Evolutionary conservation across 192 early-diverging fungal genomes (phyloP), one percentile per base, ranked within the genome.

Genomic region (Linnemannia exigua): DNA sequence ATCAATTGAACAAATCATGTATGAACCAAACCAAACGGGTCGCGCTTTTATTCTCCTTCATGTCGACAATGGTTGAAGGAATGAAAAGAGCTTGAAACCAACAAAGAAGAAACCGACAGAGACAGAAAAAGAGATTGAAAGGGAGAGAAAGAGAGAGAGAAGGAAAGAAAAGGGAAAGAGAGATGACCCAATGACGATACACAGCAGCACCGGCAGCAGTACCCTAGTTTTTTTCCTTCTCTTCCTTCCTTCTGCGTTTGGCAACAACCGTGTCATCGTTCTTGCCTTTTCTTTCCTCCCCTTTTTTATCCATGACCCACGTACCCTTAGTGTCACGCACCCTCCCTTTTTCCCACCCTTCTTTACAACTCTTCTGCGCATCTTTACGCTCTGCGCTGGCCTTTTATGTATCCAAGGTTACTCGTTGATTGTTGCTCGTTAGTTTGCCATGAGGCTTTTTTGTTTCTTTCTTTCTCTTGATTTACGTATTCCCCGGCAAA

Each of bases 361-460:
- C 22, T 54, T 54, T 54, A 20, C 22, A 54, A n/a, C n/a, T n/a
- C 52, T 54, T 63, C 58, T 63, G 58, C 58, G 58, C 58, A 63
- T 63, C 58, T 63, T 63, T 63, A 25, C 8, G 5, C 6, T 4
- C 25, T 25, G 25, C 19, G 52, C 58, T 61, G 1, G 58, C 28
- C 58, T 25, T 54, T 63, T 63, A 63, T 63, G 58, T 63, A 63
- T 63, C 58, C 31, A 33, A 63, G 28, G 58, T 63, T 63, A 22
- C n/a, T 58, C 54, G 20, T 54, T n/a, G n/a, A 22, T 58, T 58
- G n/a, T n/a, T 63, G 54, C n/a, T 58, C 54, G 20, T 54, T n/a
- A 54, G 52, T 58, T 58, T 58, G 58, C 58, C 58, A 63, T 63
- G 58, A 63, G 58, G 58, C 58, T 33, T 63, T 63, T 63, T 63